Conservation (phyloP, 805 yeast genomes). For the Saccharomycopsis vini region DNA sequence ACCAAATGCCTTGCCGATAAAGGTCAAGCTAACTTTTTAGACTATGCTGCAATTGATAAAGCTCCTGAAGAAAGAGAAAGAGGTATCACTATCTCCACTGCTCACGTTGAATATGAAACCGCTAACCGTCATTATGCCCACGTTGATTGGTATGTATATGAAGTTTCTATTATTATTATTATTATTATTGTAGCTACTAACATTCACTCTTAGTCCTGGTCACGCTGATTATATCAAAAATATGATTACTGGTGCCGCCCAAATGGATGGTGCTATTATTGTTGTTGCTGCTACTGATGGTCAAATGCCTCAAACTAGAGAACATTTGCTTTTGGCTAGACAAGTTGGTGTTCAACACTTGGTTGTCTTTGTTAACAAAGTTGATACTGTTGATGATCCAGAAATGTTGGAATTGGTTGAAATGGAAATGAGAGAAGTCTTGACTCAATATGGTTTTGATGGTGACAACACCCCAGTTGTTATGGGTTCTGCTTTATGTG, state of each 20-base stretch:
- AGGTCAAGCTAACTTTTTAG: constrained; percentile 92
- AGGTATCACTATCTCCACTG: constrained; percentile 97
- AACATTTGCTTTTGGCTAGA: constrained; percentile 95
- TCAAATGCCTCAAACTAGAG: constrained; percentile 99
- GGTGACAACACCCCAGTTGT: constrained; percentile 97
- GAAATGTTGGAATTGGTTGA: constrained; percentile 99
- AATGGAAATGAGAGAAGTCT: constrained; percentile 99
- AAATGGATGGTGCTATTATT: constrained; percentile 98
- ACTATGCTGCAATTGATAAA: constrained; percentile 86
- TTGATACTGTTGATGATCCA: constrained; percentile 95
- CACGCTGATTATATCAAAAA: constrained; percentile 96
- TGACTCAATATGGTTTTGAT: constrained; percentile 86
- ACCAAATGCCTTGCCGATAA: constrained; percentile 82
- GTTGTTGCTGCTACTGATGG: constrained; percentile 99
- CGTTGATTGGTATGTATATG: constrained; percentile 69
- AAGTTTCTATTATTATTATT: not conserved
- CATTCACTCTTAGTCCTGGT: constrained; percentile 65
- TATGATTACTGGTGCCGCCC: constrained; percentile 98
- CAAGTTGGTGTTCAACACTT: constrained; percentile 98
- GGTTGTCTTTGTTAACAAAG: constrained; percentile 97
- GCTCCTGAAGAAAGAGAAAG: constrained; percentile 99
- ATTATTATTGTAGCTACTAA: too few species aligned
- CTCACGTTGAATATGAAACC: constrained; percentile 96
- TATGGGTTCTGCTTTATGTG: constrained; percentile 98
- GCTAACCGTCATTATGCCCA: constrained; percentile 93